Percentiles rank a stretch among this genome's conserved stretches.
Evolutionary conservation across 306 rosid genomes (phyloP).

Genomic region (Medicago arabica): DNA sequence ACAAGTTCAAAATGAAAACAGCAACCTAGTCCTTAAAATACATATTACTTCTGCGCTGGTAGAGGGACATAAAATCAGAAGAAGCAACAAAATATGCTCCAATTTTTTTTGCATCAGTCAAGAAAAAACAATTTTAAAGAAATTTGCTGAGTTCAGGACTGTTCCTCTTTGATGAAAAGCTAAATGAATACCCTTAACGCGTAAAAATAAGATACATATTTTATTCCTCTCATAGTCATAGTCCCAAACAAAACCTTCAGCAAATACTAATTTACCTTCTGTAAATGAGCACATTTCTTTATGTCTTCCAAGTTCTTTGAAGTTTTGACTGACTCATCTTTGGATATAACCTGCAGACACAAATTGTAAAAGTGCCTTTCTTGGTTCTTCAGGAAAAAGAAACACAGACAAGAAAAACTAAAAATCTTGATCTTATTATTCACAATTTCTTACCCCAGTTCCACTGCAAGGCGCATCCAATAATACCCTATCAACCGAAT

Average conservation of each 20-base stretch:
- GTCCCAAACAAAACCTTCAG: conserved; percentile 17
- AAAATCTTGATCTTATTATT: background rate
- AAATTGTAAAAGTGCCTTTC: conserved; percentile 5
- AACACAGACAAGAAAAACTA: background rate
- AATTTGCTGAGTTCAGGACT: no score
- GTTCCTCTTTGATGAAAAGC: no score
- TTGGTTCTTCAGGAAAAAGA: conserved; percentile 5
- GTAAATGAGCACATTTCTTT: conserved; percentile 74
- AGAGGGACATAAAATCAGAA: background rate
- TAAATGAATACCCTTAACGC: background rate
- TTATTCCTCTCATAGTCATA: background rate
- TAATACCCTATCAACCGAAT: conserved; percentile 79
- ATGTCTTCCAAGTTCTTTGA: conserved; percentile 84
- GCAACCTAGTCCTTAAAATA: conserved; percentile 1
- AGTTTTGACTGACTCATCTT: conserved; percentile 89
- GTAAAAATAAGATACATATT: background rate
- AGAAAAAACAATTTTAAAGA: no score
- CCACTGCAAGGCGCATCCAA: conserved; percentile 99
- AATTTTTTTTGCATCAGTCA: no score
- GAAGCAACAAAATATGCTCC: background rate
- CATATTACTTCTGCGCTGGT: background rate
- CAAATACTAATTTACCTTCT: conserved; percentile 64
- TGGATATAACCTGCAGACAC: conserved; percentile 84
- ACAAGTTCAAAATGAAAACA: conserved; percentile 21
- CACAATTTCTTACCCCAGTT: conserved; percentile 75